Conservation (phyloP, 176 grass and related monocot genomes). For the Leersia perrieri region DNA sequence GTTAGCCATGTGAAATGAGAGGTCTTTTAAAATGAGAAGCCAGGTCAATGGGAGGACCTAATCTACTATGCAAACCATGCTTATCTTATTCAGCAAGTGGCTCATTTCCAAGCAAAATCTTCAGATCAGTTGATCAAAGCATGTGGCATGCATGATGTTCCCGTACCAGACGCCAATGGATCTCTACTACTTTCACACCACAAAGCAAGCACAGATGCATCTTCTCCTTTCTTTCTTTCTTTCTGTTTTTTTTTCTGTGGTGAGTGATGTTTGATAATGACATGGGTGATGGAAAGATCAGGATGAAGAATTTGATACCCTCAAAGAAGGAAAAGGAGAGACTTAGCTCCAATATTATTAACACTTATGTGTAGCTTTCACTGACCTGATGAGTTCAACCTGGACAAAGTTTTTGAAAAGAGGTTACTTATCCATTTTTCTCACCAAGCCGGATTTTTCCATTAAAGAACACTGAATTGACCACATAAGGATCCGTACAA, state of each 20-base stretch:
- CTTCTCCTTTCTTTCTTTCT: background rate
- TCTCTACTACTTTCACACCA: slow-evolving; percentile 26
- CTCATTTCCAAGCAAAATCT: background rate
- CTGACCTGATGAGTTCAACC: slow-evolving; percentile 9
- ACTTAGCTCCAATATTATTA: background rate
- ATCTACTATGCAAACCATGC: no score
- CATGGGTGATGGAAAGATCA: slow-evolving; percentile 26
- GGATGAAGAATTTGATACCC: slow-evolving; percentile 33
- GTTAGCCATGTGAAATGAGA: background rate
- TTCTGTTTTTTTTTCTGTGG: slow-evolving; percentile 6
- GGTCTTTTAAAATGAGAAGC: slow-evolving; percentile 17
- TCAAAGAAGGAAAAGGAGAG: background rate
- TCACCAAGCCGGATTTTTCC: slow-evolving; percentile 11
- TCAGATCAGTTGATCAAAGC: slow-evolving; percentile 1
- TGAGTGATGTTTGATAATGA: slow-evolving; percentile 8
- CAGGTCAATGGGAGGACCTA: background rate
- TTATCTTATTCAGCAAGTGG: slow-evolving; percentile 10
- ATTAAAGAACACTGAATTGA: background rate
- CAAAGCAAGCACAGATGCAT: slow-evolving; percentile 15
- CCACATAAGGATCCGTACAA: background rate
- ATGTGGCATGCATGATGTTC: slow-evolving; percentile 23
- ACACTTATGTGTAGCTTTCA: slow-evolving; percentile 12
- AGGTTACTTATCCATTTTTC: background rate
- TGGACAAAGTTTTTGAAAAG: background rate
- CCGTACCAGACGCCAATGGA: background rate